Base-by-base conservation (phyloP, 169 alveolate genomes). In the Babesia ovata region DNA sequence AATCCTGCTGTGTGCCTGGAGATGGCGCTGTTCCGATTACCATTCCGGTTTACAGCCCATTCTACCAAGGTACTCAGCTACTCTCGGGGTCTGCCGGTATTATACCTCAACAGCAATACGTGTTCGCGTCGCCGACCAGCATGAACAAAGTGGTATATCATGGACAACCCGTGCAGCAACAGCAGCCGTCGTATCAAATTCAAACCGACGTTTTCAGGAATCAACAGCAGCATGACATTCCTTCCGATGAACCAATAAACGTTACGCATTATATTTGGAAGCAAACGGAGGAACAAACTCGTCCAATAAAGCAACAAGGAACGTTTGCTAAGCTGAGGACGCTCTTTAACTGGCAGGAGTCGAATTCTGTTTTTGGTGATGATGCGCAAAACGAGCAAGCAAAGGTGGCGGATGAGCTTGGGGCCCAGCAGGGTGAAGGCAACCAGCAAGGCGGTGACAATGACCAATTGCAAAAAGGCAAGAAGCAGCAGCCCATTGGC, bases 41-140 rank as follows among this genome's bases (percentile, higher is more conserved):
- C 19, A 65, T 75, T 17, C 84, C 84, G 28, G 76, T 75, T 10
- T 57, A 57, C 78, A 75, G 60, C 61, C 82, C 84, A 12, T 12
- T 60, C 4, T 75, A 62, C 50, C 36, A 62, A 8, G 84, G 84
- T 2, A 54, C 36, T 48, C 84, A 75, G 24, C 49, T 75, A 4
- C 52, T 62, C 52, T 71, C 81, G 19, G 81, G 72, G 0, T 26
- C 60, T 0, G 29, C 66, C 7, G 84, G 84, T 11, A 44, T 75
- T 33, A 14, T 75, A 10, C 84, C 84, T 50, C 84, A 75, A 17
- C 84, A 75, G 56, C 66, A 75, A 69, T 56, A 42, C 39, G 84
- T 75, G n/a, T 75, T 75, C 62, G 75, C 84, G 3, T 26, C 84
- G 24, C 84, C 84, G 21, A 16, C n/a, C 19, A 59, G 39, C 49